Evolutionary conservation across 2,329 filamentous ascomycete species (phyloP).

Genomic region (Pestalotiopsis sp.): DNA sequence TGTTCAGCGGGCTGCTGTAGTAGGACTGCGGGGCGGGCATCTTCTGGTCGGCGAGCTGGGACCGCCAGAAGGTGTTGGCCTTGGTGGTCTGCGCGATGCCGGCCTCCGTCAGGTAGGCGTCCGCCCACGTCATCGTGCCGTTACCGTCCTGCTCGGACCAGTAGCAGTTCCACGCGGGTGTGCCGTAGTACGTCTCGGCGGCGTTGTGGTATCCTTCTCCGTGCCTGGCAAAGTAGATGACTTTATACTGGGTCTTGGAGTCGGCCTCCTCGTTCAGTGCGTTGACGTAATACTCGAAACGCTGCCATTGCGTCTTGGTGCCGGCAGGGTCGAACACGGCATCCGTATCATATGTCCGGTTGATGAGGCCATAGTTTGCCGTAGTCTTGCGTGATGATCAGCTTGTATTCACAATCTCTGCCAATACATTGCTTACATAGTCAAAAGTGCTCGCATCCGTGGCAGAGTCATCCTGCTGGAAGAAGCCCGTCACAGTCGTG

Average conservation of each 20-base stretch:
- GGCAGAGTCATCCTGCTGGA: constrained; percentile 60
- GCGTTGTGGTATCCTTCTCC: constrained; percentile 67
- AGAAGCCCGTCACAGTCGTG: constrained; percentile 60
- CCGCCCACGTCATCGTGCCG: constrained; percentile 61
- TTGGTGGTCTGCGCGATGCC: constrained; percentile 58
- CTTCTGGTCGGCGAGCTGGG: constrained; percentile 49
- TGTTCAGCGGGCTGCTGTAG: constrained; percentile 63
- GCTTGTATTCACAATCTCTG: not conserved
- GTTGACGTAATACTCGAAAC: constrained; percentile 59
- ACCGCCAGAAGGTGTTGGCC: constrained; percentile 60
- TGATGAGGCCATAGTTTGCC: constrained; percentile 66
- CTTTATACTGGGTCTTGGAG: constrained; percentile 58
- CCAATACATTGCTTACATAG: constrained; percentile 49
- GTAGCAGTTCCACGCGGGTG: constrained; percentile 70
- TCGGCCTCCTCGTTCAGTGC: constrained; percentile 49
- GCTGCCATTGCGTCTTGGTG: constrained; percentile 61
- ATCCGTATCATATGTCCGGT: constrained; percentile 61
- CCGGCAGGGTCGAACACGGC: constrained; percentile 35
- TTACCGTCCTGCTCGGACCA: constrained; percentile 67
- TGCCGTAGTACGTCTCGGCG: constrained; percentile 67
- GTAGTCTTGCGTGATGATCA: constrained; percentile 42
- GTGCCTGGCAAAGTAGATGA: constrained; percentile 69
- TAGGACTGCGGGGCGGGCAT: constrained; percentile 64
- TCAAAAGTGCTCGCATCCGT: constrained; percentile 61
- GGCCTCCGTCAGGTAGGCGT: constrained; percentile 59